phyloP scores from a whole-genome alignment of 2,329 filamentous ascomycete species.

The Pseudogymnoascus sp. region DNA sequence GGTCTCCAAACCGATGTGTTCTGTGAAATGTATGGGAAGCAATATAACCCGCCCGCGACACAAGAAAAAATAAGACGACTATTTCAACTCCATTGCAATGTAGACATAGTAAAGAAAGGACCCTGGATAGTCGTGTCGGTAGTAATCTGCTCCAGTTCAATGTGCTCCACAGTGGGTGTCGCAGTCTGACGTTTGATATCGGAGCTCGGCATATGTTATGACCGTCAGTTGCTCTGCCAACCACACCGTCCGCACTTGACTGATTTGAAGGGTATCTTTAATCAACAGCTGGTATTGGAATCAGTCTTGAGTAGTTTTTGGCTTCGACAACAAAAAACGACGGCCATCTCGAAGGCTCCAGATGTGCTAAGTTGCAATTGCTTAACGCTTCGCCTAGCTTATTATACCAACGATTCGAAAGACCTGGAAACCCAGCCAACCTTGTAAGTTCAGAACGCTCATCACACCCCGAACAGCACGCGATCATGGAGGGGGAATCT shows the following conservation, averaged over 20 bases:
- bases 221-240: slow-evolving; percentile 12
- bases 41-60: slow-evolving; percentile 4
- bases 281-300: slow-evolving; percentile 10
- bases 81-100: slow-evolving; percentile 7
- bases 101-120: slow-evolving; percentile 1
- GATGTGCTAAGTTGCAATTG: background rate
- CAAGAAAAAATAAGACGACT: background rate
- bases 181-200: slow-evolving; percentile 8
- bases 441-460: slow-evolving; percentile 5
- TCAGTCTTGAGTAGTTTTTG: slow-evolving; percentile 4
- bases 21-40: background rate
- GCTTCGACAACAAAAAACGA: background rate
- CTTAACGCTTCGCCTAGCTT: slow-evolving; percentile 7
- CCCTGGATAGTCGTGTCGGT: background rate
- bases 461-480: background rate
- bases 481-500: background rate
- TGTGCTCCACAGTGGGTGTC: background rate
- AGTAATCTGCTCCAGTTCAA: background rate
- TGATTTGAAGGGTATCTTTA: background rate
- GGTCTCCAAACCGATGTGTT: background rate
- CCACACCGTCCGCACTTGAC: background rate
- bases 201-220: slow-evolving; percentile 10
- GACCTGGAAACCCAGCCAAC: slow-evolving; percentile 1
- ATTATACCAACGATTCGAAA: slow-evolving; percentile 9
- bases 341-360: slow-evolving; percentile 8